Base-by-base conservation (phyloP, 2,329 filamentous ascomycete genomes). In the Colletotrichum sp. region DNA sequence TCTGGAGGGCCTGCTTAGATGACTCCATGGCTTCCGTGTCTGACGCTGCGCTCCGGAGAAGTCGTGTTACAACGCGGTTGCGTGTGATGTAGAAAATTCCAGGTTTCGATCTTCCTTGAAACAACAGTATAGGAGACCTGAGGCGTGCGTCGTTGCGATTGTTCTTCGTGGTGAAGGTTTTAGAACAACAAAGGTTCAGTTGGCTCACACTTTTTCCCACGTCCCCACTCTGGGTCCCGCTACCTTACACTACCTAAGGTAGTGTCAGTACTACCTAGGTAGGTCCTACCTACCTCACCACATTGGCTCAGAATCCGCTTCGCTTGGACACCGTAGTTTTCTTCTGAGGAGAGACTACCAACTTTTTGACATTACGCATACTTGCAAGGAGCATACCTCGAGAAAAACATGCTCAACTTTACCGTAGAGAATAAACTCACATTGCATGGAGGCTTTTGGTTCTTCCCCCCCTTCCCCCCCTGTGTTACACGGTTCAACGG, bases 1-100 rank as follows among this genome's bases (percentile, higher is more conserved):
- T 87, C 75, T 88, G 87, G 82, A 91, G 83, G 66, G 80, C 82
- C 26, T 82, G 79, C 68, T 83, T 82, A 13, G 84, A 81, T 28
- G 82, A 74, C 77, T 84, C 85, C 85, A 86, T 87, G 13, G 52
- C 44, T 76, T 36, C 62, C 39, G 55, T 26, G 13, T 26, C 15
- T 59, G 26, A 30, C 55, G 24, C 26, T 59, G 24, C 26, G 26
- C 44, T 52, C 44, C 44, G n/a, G 44, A 21, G 44, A 52, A 52
- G 44, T 52, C 12, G n/a, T 52, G 13, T 21, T 21, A 21, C 10
- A 52, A 52, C n/a, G n/a, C 44, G 44, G n/a, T 13, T 52, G 44
- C 44, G n/a, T 52, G 44, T 21, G n/a, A 52, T 52, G n/a, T 52
- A 13, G 44, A 13, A 52, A 52, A 4, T 21, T 52, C n/a, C 12